A percentile compares a stretch with the other conserved stretches of the same genome.
Conservation (phyloP, 106 monocot species). For the Dendrobium nobile region DNA sequence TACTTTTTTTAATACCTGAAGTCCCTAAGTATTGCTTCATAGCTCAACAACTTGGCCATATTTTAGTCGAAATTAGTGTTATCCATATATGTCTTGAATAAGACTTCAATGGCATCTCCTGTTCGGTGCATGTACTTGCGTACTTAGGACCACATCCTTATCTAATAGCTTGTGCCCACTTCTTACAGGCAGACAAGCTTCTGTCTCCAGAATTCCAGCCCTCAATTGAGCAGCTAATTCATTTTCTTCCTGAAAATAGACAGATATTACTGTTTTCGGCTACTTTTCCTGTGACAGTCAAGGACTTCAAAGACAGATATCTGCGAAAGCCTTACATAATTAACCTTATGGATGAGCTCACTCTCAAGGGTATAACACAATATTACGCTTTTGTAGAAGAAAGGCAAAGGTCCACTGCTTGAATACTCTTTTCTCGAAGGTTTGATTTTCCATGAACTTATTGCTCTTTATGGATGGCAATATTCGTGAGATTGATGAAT, state of each 20-base stretch:
- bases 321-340: slow-evolving; percentile 77
- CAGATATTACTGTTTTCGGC: slow-evolving; percentile 92
- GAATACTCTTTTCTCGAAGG: slow-evolving; percentile 99
- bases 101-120: too few species aligned
- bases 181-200: slow-evolving; percentile 89
- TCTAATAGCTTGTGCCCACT: too few species aligned
- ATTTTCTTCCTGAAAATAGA: slow-evolving; percentile 59
- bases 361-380: slow-evolving; percentile 92
- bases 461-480: not conserved
- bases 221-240: slow-evolving; percentile 75
- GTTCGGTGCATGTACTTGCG: too few species aligned
- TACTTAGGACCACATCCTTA: too few species aligned
- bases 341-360: slow-evolving; percentile 98
- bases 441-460: slow-evolving; percentile 12
- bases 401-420: slow-evolving; percentile 96
- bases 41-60: too few species aligned
- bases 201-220: slow-evolving; percentile 93
- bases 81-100: too few species aligned
- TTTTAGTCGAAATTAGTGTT: too few species aligned
- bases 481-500: slow-evolving; percentile 5
- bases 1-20: too few species aligned
- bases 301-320: slow-evolving; percentile 86
- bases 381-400: slow-evolving; percentile 98
- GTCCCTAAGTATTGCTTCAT: too few species aligned
- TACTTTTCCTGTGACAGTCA: slow-evolving; percentile 95